phyloP scores from a whole-genome alignment of 805 yeast species.

The Maudiozyma bulderi region DNA sequence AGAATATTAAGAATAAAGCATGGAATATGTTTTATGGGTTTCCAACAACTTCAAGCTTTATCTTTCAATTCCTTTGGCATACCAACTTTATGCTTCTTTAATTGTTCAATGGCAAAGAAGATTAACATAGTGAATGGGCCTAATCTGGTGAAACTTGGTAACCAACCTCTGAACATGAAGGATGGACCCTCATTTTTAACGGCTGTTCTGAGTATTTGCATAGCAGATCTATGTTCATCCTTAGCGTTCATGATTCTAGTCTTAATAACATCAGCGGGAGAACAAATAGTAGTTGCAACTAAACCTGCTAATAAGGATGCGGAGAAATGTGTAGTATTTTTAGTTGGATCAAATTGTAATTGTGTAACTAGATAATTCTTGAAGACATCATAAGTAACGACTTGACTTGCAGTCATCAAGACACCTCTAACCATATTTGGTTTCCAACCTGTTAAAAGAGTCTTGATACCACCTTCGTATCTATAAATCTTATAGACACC shows the following conservation, averaged over 20 bases:
- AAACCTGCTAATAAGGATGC: conserved; percentile 77
- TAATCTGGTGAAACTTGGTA: conserved; percentile 74
- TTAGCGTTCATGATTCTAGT: conserved; percentile 73
- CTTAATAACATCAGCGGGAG: conserved; percentile 87
- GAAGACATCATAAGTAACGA: conserved; percentile 75
- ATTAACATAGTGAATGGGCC: conserved; percentile 76
- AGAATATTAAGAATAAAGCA: no score
- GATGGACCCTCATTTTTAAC: conserved; percentile 61
- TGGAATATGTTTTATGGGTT: no score
- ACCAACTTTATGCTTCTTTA: conserved; percentile 45
- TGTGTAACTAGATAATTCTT: conserved; percentile 48
- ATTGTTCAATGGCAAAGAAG: conserved; percentile 57
- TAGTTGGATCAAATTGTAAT: conserved; percentile 44
- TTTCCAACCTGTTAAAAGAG: conserved; percentile 62
- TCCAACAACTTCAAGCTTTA: neutral
- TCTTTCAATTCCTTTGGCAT: conserved; percentile 25
- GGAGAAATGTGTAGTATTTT: conserved; percentile 63
- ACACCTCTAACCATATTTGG: conserved; percentile 78
- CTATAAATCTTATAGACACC: conserved; percentile 52
- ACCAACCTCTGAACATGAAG: conserved; percentile 86
- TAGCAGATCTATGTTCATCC: conserved; percentile 36
- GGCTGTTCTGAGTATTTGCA: conserved; percentile 43
- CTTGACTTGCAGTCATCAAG: conserved; percentile 85
- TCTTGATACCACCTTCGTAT: conserved; percentile 52
- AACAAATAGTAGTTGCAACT: conserved; percentile 84